Evolutionary conservation across 805 yeast genomes (phyloP), one percentile per base, ranked within the genome.

Genomic region (Candida namnaoensis): DNA sequence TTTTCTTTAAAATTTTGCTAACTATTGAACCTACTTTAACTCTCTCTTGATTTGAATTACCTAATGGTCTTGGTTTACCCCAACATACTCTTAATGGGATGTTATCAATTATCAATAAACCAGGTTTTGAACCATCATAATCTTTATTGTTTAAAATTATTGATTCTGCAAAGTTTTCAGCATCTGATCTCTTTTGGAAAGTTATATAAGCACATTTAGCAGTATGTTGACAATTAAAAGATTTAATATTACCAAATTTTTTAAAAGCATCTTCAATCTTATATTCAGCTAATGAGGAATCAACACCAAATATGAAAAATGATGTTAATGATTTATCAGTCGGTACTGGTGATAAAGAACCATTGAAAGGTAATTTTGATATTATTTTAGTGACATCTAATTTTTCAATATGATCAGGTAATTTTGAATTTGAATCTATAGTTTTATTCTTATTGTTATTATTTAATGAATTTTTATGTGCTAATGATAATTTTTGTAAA

Each of bases 261-360:
- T 64, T 64, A 42, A 82, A 77, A 46, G 58, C 67, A 7, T 76
- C 76, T 14, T 74, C 55, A 13, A 88, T 64, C 40, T 64, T 62
- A 58, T 78, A 80, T 50, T 81, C 87, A 0, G 95, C 82, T 7
- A 82, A 54, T 13, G 78, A 77, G 5, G 76, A 74, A 44, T 74
- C 80, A 15, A 87, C 66, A 2, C 96, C 96, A 60, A 80, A 85
- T 15, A 88, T 54, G 55, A 88, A 88, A 41, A 88, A 72, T 0
- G 88, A 72, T 40, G 68, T 71, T n/a, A 75, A 52, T 0, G 58
- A 50, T 5, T 53, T 44, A 40, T 72, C 71, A 32, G 61, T 60
- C 0, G 81, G 75, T 27, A 27, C 11, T 3, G 45, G 66, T 0
- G 45, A 44, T 9, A 81, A 54, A n/a, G 72, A 68, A 1, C 84